A percentile compares a stretch with the other conserved stretches of the same genome.
phyloP scores from a whole-genome alignment of 371 early-diverging fungal species.

The Mortierella sp. region DNA sequence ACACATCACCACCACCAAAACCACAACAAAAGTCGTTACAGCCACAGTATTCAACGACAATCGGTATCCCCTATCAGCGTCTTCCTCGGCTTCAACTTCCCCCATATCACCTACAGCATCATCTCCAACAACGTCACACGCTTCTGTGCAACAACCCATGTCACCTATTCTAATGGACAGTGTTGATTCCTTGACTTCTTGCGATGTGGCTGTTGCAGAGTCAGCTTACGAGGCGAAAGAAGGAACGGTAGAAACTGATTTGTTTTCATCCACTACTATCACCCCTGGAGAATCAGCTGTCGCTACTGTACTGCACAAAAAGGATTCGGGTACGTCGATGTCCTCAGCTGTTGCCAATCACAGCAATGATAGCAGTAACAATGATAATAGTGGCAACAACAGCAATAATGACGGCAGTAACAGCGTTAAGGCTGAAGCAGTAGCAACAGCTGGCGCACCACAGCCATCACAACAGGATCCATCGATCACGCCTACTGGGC shows the following conservation, averaged over 20 bases:
- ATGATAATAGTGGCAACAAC: background rate
- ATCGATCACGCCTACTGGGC: conserved; percentile 30
- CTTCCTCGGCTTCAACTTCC: conserved; percentile 7
- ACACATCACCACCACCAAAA: conserved; percentile 13
- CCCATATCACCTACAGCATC: conserved; percentile 17
- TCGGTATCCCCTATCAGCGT: background rate
- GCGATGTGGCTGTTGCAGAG: background rate
- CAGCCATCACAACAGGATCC: conserved; percentile 14
- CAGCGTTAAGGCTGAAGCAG: background rate
- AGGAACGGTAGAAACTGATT: background rate
- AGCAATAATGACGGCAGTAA: conserved; percentile 2
- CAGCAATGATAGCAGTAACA: conserved; percentile 1
- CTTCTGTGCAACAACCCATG: background rate
- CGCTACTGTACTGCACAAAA: conserved; percentile 36
- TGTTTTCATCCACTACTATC: conserved; percentile 2
- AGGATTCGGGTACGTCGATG: conserved; percentile 44
- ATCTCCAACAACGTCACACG: conserved; percentile 20
- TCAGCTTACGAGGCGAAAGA: background rate
- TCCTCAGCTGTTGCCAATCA: conserved; percentile 8
- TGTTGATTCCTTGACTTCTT: background rate
- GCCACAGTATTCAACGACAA: background rate
- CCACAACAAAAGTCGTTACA: conserved; percentile 13
- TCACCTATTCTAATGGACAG: conserved; percentile 8
- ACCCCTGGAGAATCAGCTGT: conserved; percentile 5
- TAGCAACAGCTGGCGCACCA: background rate